Percentiles rank a stretch among this genome's conserved stretches.
Evolutionary conservation across 116 monocot species (phyloP).

Genomic region (Dioscorea cayenensis): DNA sequence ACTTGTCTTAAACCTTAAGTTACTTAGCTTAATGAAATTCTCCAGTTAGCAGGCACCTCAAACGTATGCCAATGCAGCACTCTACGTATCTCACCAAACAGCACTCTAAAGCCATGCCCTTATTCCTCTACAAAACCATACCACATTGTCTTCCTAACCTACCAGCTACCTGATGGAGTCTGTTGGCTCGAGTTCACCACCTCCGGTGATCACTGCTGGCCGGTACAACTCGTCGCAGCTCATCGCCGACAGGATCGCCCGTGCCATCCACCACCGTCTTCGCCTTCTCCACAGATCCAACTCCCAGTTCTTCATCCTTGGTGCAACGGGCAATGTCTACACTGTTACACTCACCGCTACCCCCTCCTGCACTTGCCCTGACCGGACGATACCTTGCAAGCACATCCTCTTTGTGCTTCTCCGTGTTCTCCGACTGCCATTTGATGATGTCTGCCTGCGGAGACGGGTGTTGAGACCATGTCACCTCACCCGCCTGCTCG

Average conservation of each 20-base stretch:
- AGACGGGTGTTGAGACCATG: slow-evolving; percentile 26
- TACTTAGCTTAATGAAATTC: too few species aligned
- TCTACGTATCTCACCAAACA: neutral
- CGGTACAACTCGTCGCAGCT: slow-evolving; percentile 14
- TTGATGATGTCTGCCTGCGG: slow-evolving; percentile 38
- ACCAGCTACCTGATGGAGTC: slow-evolving; percentile 23
- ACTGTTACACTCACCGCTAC: slow-evolving; percentile 41
- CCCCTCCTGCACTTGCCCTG: slow-evolving; percentile 74
- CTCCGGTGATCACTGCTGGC: neutral
- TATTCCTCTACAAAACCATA: too few species aligned
- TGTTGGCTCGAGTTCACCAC: slow-evolving; percentile 18
- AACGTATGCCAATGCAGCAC: neutral
- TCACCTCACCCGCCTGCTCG: slow-evolving; percentile 32
- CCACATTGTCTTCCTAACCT: too few species aligned
- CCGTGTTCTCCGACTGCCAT: slow-evolving; percentile 62
- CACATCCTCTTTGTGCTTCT: slow-evolving; percentile 88
- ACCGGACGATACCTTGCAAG: slow-evolving; percentile 71
- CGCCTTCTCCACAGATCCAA: slow-evolving; percentile 53
- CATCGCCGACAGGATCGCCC: slow-evolving; percentile 49
- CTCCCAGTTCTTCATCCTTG: slow-evolving; percentile 63
- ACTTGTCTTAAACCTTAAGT: too few species aligned
- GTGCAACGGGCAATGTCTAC: slow-evolving; percentile 88
- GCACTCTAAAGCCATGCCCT: too few species aligned
- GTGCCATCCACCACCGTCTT: slow-evolving; percentile 58
- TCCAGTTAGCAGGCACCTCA: neutral